phyloP scores from a whole-genome alignment of 2,329 filamentous ascomycete genomes.

The Cladosporium austrohemisphaericum region DNA sequence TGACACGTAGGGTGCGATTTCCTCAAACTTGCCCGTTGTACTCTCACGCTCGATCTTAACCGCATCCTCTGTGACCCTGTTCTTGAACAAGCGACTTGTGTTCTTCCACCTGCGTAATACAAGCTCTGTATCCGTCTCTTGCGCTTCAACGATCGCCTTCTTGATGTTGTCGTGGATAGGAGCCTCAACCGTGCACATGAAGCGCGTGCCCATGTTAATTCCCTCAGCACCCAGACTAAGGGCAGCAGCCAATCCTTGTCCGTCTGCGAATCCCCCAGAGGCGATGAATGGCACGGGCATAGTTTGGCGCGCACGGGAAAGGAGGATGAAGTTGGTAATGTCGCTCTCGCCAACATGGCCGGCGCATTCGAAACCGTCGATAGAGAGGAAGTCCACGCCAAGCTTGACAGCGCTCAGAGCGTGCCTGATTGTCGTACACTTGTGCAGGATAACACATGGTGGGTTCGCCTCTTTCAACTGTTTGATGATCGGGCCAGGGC shows the following conservation, averaged over 20 bases:
- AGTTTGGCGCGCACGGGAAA: constrained; percentile 78
- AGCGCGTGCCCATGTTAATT: constrained; percentile 97
- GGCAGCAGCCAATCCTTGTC: constrained; percentile 86
- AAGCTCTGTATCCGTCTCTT: constrained; percentile 87
- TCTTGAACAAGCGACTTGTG: constrained; percentile 81
- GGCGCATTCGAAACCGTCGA: constrained; percentile 97
- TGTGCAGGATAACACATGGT: constrained; percentile 76
- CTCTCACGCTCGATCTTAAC: constrained; percentile 80
- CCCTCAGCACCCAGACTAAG: constrained; percentile 86
- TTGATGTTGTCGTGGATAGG: constrained; percentile 94
- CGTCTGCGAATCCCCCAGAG: constrained; percentile 92
- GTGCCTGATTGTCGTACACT: constrained; percentile 95
- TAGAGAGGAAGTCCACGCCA: constrained; percentile 92
- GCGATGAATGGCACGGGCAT: constrained; percentile 90
- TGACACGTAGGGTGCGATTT: constrained; percentile 82
- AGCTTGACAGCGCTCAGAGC: constrained; percentile 88
- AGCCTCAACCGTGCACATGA: constrained; percentile 93
- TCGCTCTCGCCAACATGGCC: constrained; percentile 84
- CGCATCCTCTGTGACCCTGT: constrained; percentile 79
- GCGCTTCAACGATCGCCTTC: constrained; percentile 79
- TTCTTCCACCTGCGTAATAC: constrained; percentile 90
- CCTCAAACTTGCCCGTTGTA: constrained; percentile 79
- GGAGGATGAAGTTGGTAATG: constrained; percentile 85
- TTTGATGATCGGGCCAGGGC: constrained; percentile 82
- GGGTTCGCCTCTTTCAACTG: constrained; percentile 73